Conservation (phyloP, 2,329 filamentous ascomycete species). For the Nothophaeocryptopus gaeumannii region DNA sequence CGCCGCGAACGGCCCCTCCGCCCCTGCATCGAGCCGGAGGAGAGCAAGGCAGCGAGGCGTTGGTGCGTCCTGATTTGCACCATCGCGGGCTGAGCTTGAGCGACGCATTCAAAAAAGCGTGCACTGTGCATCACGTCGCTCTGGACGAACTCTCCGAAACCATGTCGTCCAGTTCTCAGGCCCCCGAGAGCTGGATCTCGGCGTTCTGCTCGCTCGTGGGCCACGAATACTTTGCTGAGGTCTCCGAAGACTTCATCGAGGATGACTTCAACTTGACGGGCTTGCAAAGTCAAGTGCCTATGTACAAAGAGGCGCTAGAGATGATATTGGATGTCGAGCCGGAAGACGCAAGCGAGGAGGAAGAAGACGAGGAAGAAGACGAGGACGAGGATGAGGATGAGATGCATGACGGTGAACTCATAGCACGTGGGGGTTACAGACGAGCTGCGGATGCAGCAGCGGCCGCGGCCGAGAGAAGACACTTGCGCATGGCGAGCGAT, state of each 20-base stretch:
- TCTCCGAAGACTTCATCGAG: slow-evolving; percentile 98
- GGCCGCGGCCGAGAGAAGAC: slow-evolving; percentile 65
- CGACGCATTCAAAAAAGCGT: slow-evolving; percentile 31
- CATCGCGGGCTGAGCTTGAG: slow-evolving; percentile 27
- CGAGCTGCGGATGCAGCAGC: slow-evolving; percentile 29
- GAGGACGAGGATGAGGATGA: slow-evolving; percentile 40
- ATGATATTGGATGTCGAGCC: slow-evolving; percentile 99
- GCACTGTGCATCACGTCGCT: slow-evolving; percentile 25
- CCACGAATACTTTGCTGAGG: slow-evolving; percentile 98
- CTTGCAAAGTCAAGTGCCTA: slow-evolving; percentile 88
- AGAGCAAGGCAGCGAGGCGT: slow-evolving; percentile 4
- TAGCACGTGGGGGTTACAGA: slow-evolving; percentile 36
- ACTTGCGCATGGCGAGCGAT: slow-evolving; percentile 85
- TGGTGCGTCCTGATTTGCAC: slow-evolving; percentile 11
- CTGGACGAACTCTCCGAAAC: slow-evolving; percentile 26
- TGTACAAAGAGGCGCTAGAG: slow-evolving; percentile 98
- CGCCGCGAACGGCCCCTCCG: background rate
- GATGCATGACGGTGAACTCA: slow-evolving; percentile 58
- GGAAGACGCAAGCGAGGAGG: slow-evolving; percentile 86
- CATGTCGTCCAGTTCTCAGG: slow-evolving; percentile 58
- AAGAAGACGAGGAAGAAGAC: slow-evolving; percentile 64
- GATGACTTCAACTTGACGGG: slow-evolving; percentile 99
- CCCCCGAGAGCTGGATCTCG: slow-evolving; percentile 91
- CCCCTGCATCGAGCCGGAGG: background rate
- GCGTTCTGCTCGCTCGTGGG: slow-evolving; percentile 94